A percentile compares a stretch with the other conserved stretches of the same genome.
Evolutionary conservation across 177 flowering plant genomes (phyloP).

Genomic region (Telopea speciosissima): DNA sequence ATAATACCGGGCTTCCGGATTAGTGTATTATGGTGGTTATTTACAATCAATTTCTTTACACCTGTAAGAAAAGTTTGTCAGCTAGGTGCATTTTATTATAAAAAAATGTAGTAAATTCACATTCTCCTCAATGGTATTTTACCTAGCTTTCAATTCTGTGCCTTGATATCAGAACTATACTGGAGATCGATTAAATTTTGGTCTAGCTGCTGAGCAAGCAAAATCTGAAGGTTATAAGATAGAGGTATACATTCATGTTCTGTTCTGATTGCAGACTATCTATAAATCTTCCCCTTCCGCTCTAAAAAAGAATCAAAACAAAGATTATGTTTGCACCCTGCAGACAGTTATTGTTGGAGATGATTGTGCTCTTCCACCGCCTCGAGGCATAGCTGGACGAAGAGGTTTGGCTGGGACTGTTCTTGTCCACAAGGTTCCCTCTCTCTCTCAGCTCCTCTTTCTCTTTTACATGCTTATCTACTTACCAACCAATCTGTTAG

Average conservation of each 20-base stretch:
- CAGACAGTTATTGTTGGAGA: slow-evolving; percentile 94
- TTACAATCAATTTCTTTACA: neutral
- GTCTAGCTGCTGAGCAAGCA: slow-evolving; percentile 95
- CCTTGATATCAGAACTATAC: slow-evolving; percentile 71
- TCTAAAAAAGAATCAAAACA: neutral
- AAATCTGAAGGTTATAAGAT: slow-evolving; percentile 90
- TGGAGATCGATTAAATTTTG: slow-evolving; percentile 93
- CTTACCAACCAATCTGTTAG: too few relatives aligned
- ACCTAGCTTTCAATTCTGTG: neutral
- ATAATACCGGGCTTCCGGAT: neutral
- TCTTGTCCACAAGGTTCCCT: slow-evolving; percentile 79
- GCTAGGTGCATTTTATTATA: neutral
- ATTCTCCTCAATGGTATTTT: neutral
- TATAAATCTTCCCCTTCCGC: neutral
- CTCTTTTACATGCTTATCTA: too few relatives aligned
- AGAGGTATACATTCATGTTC: slow-evolving; percentile 43
- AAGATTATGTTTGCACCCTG: slow-evolving; percentile 10
- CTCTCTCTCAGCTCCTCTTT: neutral
- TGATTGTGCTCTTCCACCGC: slow-evolving; percentile 98
- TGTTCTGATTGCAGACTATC: neutral
- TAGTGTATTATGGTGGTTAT: neutral
- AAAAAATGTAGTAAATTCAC: neutral
- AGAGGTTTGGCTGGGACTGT: slow-evolving; percentile 97
- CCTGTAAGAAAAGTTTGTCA: neutral
- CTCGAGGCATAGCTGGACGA: slow-evolving; percentile 90